Evolutionary conservation across 495 filamentous ascomycete species (phyloP).

Genomic region (Podospora tetraspora): DNA sequence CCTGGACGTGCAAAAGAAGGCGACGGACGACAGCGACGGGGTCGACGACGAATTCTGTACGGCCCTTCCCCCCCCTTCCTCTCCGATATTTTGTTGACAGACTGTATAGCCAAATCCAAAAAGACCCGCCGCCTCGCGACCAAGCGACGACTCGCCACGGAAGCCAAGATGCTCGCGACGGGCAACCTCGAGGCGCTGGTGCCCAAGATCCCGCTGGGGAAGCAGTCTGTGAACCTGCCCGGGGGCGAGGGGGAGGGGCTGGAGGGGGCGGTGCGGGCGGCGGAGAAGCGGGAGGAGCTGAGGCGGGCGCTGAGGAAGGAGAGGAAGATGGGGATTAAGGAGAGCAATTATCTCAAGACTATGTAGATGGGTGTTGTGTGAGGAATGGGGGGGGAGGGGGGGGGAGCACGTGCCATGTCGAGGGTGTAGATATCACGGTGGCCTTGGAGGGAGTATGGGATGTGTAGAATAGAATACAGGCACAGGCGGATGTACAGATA

Average conservation of each 20-base stretch:
- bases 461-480: background rate
- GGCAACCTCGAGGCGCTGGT: slow-evolving; percentile 58
- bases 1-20: slow-evolving; percentile 53
- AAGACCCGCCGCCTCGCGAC: slow-evolving; percentile 66
- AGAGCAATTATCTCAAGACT: slow-evolving; percentile 84
- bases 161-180: slow-evolving; percentile 59
- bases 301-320: slow-evolving; percentile 65
- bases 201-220: slow-evolving; percentile 72
- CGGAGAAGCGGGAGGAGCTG: slow-evolving; percentile 56
- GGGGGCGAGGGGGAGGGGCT: slow-evolving; percentile 52
- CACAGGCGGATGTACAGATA: background rate
- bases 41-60: slow-evolving; percentile 69
- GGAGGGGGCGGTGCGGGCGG: slow-evolving; percentile 53
- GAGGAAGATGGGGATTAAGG: slow-evolving; percentile 76
- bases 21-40: slow-evolving; percentile 34
- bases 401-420: too few species aligned
- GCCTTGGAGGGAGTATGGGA: background rate
- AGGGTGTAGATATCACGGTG: too few species aligned
- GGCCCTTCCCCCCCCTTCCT: slow-evolving; percentile 30
- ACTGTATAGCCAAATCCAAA: slow-evolving; percentile 67
- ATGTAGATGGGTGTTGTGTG: slow-evolving; percentile 45
- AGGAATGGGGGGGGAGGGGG: too few species aligned
- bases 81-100: background rate
- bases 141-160: slow-evolving; percentile 56
- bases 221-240: slow-evolving; percentile 82